These are phyloP conservation scores for Lolium multiflorum DNA, from an alignment of 176 grass and related monocot species.

Conservation along the genomic window DNA sequence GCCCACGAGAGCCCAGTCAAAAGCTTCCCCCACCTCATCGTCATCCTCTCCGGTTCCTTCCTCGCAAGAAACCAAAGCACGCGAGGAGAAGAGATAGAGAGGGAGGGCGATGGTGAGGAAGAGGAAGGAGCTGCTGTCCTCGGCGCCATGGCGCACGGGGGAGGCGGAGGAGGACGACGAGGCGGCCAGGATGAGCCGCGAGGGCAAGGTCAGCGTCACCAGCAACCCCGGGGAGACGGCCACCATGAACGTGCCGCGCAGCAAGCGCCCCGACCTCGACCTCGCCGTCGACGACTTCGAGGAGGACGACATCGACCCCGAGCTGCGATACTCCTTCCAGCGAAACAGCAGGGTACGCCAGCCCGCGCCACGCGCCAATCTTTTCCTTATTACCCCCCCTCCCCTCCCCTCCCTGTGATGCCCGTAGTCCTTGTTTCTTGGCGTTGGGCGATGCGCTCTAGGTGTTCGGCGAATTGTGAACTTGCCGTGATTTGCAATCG, in stretches of 20 bases:
- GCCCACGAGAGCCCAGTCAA: background rate
- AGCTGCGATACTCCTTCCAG: slow-evolving; percentile 72
- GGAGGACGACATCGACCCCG: slow-evolving; percentile 79
- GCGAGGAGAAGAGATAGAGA: background rate
- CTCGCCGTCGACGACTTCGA: slow-evolving; percentile 58
- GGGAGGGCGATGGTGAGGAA: slow-evolving; percentile 51
- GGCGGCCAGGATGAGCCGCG: slow-evolving; percentile 53
- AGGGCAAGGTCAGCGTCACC: slow-evolving; percentile 78
- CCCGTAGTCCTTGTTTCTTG: background rate
- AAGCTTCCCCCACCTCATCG: slow-evolving; percentile 23
- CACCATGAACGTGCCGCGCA: slow-evolving; percentile 74
- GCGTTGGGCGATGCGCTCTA: background rate
- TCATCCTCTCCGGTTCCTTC: slow-evolving; percentile 15
- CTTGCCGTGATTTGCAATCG: background rate
- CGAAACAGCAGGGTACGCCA: slow-evolving; percentile 53
- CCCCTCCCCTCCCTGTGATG: no score
- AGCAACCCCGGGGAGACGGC: slow-evolving; percentile 69
- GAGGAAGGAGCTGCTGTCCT: slow-evolving; percentile 80
- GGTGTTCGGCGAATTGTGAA: background rate
- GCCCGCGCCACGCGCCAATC: background rate
- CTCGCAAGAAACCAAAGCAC: background rate
- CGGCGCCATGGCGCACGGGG: slow-evolving; percentile 78
- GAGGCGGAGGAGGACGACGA: slow-evolving; percentile 67
- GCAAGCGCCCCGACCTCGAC: slow-evolving; percentile 47
- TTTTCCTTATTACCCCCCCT: background rate